A percentile compares a stretch with the other conserved stretches of the same genome.
phyloP scores from a whole-genome alignment of 768 basidiomycete species.

The Coprinopsis sp. region DNA sequence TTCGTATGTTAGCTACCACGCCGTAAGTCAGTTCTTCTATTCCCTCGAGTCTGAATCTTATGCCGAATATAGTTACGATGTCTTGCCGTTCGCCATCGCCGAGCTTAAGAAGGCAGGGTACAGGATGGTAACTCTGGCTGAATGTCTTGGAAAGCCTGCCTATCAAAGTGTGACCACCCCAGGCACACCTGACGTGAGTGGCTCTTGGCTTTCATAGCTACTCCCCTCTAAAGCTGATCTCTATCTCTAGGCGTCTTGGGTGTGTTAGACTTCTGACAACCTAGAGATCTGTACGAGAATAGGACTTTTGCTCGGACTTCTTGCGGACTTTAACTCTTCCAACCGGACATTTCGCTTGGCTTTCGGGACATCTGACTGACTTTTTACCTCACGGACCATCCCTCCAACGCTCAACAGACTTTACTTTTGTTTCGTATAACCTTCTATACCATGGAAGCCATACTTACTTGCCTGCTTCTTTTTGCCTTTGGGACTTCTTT shows the following conservation, averaged over 20 bases:
- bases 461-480: no score
- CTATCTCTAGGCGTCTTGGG: constrained; percentile 19
- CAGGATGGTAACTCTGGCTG: constrained; percentile 13
- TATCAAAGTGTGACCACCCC: constrained; percentile 15
- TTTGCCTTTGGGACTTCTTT: no score
- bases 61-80: constrained; percentile 13
- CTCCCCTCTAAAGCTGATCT: neutral
- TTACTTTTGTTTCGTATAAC: no score
- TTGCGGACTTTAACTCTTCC: no score
- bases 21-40: constrained; percentile 22
- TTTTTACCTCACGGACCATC: no score
- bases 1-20: constrained; percentile 27
- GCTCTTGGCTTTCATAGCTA: neutral
- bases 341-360: no score
- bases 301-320: no score
- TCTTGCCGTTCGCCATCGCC: constrained; percentile 13
- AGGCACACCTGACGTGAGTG: constrained; percentile 20
- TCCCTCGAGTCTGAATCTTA: constrained; percentile 26
- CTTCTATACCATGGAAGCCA: no score
- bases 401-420: no score
- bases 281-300: no score
- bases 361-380: no score
- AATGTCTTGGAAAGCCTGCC: constrained; percentile 12
- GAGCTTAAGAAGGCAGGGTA: constrained; percentile 11
- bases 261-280: no score